Conservation (phyloP, 371 early-diverging fungal genomes). For the Parasitella parasitica region DNA sequence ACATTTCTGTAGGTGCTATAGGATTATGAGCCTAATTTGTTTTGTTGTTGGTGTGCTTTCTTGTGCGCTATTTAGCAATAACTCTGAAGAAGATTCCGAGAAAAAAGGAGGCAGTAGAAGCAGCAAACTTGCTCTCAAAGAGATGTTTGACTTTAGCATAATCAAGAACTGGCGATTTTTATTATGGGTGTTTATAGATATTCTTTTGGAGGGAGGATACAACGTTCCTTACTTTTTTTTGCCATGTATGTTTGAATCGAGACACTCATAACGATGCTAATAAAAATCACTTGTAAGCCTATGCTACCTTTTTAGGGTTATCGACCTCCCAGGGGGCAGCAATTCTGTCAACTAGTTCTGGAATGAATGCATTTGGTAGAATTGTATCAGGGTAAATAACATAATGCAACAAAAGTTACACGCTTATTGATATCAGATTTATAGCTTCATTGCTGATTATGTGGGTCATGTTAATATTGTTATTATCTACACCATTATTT, state of each 20-base stretch:
- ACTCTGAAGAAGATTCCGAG: neutral
- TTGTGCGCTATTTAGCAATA: constrained; percentile 13
- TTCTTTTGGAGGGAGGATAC: constrained; percentile 45
- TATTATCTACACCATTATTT: constrained; percentile 24
- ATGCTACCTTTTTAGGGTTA: constrained; percentile 25
- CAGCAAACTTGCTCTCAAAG: neutral
- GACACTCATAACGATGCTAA: neutral
- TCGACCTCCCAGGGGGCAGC: constrained; percentile 25
- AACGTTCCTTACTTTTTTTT: constrained; percentile 61
- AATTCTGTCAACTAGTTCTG: constrained; percentile 21
- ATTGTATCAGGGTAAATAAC: constrained; percentile 27
- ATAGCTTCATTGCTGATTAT: constrained; percentile 26
- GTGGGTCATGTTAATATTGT: constrained; percentile 44
- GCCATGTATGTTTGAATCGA: constrained; percentile 28
- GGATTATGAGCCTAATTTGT: constrained; percentile 19
- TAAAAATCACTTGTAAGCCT: constrained; percentile 18
- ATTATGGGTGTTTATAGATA: constrained; percentile 31
- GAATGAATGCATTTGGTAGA: constrained; percentile 23
- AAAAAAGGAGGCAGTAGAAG: neutral
- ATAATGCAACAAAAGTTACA: no score
- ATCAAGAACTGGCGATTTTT: constrained; percentile 44
- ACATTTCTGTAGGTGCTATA: constrained; percentile 17
- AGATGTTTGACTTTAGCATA: constrained; percentile 47
- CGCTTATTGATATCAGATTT: neutral
- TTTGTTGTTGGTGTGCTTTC: constrained; percentile 12